A percentile compares a stretch with the other conserved stretches of the same genome.
These are phyloP conservation scores for Pseudisothecium myosuroides DNA, from an alignment of 225 moss, liverwort and hornwort species.

Conservation along the genomic window DNA sequence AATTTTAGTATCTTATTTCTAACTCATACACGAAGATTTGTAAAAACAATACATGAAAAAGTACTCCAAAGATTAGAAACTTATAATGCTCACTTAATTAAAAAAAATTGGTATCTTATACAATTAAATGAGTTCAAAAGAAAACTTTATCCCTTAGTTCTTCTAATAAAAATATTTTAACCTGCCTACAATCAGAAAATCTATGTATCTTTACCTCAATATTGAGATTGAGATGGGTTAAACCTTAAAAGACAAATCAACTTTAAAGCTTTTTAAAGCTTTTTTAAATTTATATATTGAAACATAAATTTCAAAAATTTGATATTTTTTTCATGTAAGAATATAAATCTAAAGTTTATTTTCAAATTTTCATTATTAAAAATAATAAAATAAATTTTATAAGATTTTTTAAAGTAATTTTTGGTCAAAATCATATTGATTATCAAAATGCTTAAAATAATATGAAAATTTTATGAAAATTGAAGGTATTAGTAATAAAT, in stretches of 20 bases:
- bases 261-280: too few relatives aligned
- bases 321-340: too few relatives aligned
- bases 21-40: too few relatives aligned
- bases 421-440: not conserved
- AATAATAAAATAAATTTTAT: too few relatives aligned
- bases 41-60: not conserved
- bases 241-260: too few relatives aligned
- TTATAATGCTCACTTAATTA: too few relatives aligned
- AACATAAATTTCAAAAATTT: too few relatives aligned
- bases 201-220: not conserved
- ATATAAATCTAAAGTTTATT: too few relatives aligned
- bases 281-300: too few relatives aligned
- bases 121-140: not conserved
- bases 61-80: not conserved
- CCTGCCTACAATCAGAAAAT: not conserved
- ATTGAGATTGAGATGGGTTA: too few relatives aligned
- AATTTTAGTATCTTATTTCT: not conserved
- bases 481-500: not conserved
- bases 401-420: rapidly evolving
- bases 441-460: rapidly evolving
- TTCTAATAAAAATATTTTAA: not conserved
- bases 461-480: not conserved
- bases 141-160: rapidly evolving
- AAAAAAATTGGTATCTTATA: too few relatives aligned
- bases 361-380: too few relatives aligned